These are phyloP conservation scores for Pseudopyrenochaeta lycopersici DNA, from an alignment of 2,329 filamentous ascomycete species.

Conservation along the genomic window DNA sequence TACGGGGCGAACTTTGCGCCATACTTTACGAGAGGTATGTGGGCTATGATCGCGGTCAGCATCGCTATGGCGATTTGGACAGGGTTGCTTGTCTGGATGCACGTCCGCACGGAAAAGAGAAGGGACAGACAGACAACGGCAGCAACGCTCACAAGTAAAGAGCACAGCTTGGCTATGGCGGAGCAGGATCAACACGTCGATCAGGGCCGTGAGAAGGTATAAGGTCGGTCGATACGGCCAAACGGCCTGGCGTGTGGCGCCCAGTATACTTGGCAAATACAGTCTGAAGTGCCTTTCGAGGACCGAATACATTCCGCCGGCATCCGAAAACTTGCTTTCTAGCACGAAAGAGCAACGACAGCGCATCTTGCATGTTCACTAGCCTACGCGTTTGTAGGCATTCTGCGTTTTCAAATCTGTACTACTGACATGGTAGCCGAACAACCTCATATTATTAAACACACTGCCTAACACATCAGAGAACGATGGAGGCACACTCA, in stretches of 20 bases:
- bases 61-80: constrained; percentile 70
- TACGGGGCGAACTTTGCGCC: constrained; percentile 74
- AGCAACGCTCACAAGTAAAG: background rate
- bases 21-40: constrained; percentile 74
- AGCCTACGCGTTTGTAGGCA: no score
- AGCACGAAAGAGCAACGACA: no score
- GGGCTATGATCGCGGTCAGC: constrained; percentile 73
- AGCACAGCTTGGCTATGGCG: background rate
- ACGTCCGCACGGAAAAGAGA: constrained; percentile 50
- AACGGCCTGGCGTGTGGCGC: background rate
- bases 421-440: no score
- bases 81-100: constrained; percentile 60
- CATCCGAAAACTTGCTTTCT: no score
- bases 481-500: no score
- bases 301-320: no score
- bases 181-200: background rate
- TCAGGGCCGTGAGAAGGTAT: background rate
- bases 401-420: no score
- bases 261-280: no score
- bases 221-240: background rate
- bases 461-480: no score
- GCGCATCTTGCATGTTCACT: no score
- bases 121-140: constrained; percentile 15
- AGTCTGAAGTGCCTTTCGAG: no score
- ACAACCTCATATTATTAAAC: no score